These are phyloP conservation scores for Melanogaster broomeanus DNA, from an alignment of 768 basidiomycete genomes.

Conservation along the genomic window DNA sequence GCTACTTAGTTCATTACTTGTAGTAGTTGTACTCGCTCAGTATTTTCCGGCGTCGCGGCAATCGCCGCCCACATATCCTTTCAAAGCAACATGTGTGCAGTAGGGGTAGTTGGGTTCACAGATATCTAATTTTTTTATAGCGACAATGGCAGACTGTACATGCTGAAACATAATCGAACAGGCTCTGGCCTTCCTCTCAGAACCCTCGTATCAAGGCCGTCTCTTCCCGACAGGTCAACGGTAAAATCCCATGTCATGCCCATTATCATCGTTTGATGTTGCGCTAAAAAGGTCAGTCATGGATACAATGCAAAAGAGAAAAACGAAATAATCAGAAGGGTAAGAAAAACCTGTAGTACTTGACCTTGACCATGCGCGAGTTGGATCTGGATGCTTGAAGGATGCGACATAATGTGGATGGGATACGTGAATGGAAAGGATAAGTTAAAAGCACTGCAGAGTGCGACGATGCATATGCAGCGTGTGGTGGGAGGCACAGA, in stretches of 20 bases:
- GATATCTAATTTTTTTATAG: not conserved
- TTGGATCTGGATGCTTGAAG: slow-evolving; percentile 9
- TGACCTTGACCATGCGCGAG: slow-evolving; percentile 32
- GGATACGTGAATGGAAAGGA: slow-evolving; percentile 16
- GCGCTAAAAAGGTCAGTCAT: slow-evolving; percentile 34
- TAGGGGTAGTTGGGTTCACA: too few relatives aligned
- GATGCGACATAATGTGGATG: slow-evolving; percentile 1
- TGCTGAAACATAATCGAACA: slow-evolving; percentile 8
- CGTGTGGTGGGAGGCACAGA: slow-evolving; percentile 1
- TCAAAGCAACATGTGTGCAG: too few relatives aligned
- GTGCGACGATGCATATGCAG: not conserved
- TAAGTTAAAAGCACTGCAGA: slow-evolving; percentile 30
- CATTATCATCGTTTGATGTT: slow-evolving; percentile 10
- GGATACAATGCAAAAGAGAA: slow-evolving; percentile 10
- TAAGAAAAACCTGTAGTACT: slow-evolving; percentile 20
- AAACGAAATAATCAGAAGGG: slow-evolving; percentile 4
- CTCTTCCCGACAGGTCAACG: slow-evolving; percentile 1
- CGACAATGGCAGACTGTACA: not conserved
- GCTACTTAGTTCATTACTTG: too few relatives aligned
- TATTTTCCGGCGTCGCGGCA: not conserved
- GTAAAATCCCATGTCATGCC: not conserved
- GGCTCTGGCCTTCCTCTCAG: slow-evolving; percentile 6
- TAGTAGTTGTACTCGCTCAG: too few relatives aligned
- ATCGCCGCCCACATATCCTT: slow-evolving; percentile 2
- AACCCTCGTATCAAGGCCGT: not conserved